Evolutionary conservation across 2,329 filamentous ascomycete species (phyloP).

Genomic region (Chrysoporthe deuterocubensis): DNA sequence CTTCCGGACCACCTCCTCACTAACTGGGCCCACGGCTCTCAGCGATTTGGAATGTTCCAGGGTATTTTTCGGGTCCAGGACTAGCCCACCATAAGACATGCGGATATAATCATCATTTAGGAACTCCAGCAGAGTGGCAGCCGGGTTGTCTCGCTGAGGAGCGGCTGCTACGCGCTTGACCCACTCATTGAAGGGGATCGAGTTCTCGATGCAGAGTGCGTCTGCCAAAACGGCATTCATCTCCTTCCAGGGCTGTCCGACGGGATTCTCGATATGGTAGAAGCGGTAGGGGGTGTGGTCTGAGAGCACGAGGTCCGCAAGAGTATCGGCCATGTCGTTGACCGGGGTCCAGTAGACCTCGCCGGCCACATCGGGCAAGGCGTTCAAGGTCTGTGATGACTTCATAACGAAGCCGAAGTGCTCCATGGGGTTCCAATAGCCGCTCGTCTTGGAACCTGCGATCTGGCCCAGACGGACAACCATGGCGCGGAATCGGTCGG

Average conservation of each 20-base stretch:
- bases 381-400: constrained; percentile 49
- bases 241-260: constrained; percentile 5
- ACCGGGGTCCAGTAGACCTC: constrained; percentile 51
- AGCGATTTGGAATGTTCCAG: neutral
- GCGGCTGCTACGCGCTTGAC: constrained; percentile 33
- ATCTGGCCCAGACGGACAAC: constrained; percentile 56
- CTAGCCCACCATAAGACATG: constrained; percentile 36
- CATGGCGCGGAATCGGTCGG: constrained; percentile 46
- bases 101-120: constrained; percentile 36
- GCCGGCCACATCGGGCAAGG: constrained; percentile 46
- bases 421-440: constrained; percentile 59
- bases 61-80: neutral
- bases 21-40: neutral
- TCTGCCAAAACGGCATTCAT: constrained; percentile 20
- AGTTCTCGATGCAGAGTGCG: constrained; percentile 32
- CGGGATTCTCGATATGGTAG: constrained; percentile 18
- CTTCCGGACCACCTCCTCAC: neutral
- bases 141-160: constrained; percentile 35
- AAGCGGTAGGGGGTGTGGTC: constrained; percentile 26
- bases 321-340: constrained; percentile 38
- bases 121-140: constrained; percentile 35
- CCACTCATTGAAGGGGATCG: constrained; percentile 37
- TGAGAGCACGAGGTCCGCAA: constrained; percentile 34
- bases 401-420: constrained; percentile 55
- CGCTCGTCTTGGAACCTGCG: constrained; percentile 51